Percentiles rank a stretch among this genome's conserved stretches.
Conservation (phyloP, 768 basidiomycete genomes). For the Coprinellus micaceus region DNA sequence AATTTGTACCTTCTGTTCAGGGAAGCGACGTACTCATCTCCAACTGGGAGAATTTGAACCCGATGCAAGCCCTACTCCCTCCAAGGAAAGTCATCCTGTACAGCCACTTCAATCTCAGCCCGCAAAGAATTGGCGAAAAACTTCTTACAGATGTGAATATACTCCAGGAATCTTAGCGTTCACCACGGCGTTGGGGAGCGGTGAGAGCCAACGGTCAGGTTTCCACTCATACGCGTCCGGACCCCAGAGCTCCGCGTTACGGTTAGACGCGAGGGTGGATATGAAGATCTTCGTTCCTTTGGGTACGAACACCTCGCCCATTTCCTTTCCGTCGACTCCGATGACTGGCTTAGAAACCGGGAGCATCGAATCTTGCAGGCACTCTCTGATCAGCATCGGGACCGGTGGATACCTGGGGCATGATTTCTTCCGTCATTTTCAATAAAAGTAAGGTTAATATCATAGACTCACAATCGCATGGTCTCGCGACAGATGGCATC, state of each 20-base stretch:
- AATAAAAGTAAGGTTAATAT: not conserved
- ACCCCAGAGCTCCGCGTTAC: conserved; percentile 43
- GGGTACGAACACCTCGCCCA: conserved; percentile 33
- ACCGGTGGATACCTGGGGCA: conserved; percentile 20
- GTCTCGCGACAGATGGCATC: conserved; percentile 41
- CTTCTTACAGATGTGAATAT: conserved; percentile 41
- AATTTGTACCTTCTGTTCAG: not conserved
- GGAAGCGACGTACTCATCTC: conserved; percentile 16
- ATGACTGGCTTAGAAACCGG: conserved; percentile 39
- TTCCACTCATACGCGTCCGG: conserved; percentile 47
- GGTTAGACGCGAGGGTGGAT: conserved; percentile 36
- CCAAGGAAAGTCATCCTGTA: conserved; percentile 23
- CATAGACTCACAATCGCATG: conserved; percentile 29
- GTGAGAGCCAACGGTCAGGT: conserved; percentile 46
- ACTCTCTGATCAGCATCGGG: conserved; percentile 15
- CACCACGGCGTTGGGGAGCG: conserved; percentile 32
- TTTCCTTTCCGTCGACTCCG: conserved; percentile 34
- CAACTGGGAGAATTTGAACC: conserved; percentile 17
- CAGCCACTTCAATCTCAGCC: not conserved
- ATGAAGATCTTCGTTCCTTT: conserved; percentile 36
- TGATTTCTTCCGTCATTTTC: not conserved
- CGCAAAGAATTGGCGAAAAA: not conserved
- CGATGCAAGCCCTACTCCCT: conserved; percentile 21
- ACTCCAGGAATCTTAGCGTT: conserved; percentile 41
- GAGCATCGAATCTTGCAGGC: conserved; percentile 32